phyloP scores from a whole-genome alignment of 306 rosid genomes.

The Vigna trinervia region DNA sequence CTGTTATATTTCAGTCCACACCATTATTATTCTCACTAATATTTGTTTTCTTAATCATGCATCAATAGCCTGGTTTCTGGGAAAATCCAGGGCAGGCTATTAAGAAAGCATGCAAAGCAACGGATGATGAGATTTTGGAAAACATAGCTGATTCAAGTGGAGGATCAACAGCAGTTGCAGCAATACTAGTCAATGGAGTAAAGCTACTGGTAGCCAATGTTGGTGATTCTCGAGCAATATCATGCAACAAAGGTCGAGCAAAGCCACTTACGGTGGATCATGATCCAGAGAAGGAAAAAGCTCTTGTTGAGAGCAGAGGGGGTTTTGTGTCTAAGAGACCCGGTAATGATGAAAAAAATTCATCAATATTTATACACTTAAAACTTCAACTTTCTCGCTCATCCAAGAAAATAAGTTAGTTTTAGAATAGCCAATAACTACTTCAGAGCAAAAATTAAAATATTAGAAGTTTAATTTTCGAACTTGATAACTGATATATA shows the following conservation, averaged over 20 bases:
- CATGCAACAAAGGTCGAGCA: constrained; percentile 54
- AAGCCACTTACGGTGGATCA: constrained; percentile 63
- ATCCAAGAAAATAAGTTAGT: not conserved
- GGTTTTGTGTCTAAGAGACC: constrained; percentile 56
- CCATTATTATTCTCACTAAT: constrained; percentile 1
- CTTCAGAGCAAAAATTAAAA: not conserved
- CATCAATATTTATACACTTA: not conserved
- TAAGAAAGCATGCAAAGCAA: constrained; percentile 56
- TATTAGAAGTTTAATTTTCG: not conserved
- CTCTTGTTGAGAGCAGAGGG: constrained; percentile 65
- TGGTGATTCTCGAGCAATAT: constrained; percentile 67
- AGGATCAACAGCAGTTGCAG: constrained; percentile 76
- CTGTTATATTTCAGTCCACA: not conserved
- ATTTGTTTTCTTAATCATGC: constrained; percentile 39
- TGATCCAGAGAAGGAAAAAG: constrained; percentile 61
- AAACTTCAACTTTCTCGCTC: not conserved
- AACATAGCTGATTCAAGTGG: constrained; percentile 49
- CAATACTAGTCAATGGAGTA: constrained; percentile 60
- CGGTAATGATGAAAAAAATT: constrained; percentile 44
- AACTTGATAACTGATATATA: not conserved
- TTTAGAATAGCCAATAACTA: not conserved
- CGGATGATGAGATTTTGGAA: constrained; percentile 60
- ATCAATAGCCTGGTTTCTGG: constrained; percentile 66
- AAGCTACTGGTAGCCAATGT: constrained; percentile 58
- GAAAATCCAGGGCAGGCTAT: constrained; percentile 59